Evolutionary conservation across 2,329 filamentous ascomycete genomes (phyloP).

Genomic region (Orbilia blumenaviensis): DNA sequence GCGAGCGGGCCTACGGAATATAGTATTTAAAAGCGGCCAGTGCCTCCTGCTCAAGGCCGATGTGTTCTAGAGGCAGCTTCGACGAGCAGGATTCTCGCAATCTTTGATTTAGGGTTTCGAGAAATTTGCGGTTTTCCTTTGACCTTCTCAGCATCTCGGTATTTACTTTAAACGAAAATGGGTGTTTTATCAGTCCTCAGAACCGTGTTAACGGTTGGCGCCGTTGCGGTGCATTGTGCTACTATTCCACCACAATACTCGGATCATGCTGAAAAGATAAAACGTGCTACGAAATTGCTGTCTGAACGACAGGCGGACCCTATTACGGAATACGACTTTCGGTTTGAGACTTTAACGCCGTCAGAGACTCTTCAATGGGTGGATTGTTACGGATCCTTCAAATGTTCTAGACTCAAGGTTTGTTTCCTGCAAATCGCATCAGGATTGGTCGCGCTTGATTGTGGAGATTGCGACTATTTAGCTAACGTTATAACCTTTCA

Average conservation of each 20-base stretch:
- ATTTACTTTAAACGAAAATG: conserved; percentile 12
- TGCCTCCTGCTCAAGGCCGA: background rate
- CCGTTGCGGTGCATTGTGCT: conserved; percentile 22
- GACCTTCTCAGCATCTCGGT: too few species aligned
- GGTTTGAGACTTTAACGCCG: conserved; percentile 35
- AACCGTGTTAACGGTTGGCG: conserved; percentile 1
- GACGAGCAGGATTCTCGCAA: background rate
- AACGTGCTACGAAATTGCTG: background rate
- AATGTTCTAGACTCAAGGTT: conserved; percentile 46
- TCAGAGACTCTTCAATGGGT: conserved; percentile 37
- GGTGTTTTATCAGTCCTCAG: conserved; percentile 25
- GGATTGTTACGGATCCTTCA: conserved; percentile 38
- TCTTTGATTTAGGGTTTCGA: background rate
- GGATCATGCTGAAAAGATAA: conserved; percentile 15
- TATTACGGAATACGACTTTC: conserved; percentile 31
- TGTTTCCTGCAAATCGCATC: too few species aligned
- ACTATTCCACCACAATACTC: conserved; percentile 9
- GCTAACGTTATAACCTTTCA: background rate
- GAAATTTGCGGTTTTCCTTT: background rate
- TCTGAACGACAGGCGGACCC: conserved; percentile 15
- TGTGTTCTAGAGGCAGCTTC: background rate
- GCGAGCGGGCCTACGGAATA: too few species aligned
- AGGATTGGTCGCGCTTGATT: too few species aligned
- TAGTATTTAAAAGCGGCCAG: conserved; percentile 1
- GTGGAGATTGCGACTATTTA: too few species aligned